Evolutionary conservation across 768 basidiomycete genomes (phyloP).

Genomic region (Suillus subluteus): DNA sequence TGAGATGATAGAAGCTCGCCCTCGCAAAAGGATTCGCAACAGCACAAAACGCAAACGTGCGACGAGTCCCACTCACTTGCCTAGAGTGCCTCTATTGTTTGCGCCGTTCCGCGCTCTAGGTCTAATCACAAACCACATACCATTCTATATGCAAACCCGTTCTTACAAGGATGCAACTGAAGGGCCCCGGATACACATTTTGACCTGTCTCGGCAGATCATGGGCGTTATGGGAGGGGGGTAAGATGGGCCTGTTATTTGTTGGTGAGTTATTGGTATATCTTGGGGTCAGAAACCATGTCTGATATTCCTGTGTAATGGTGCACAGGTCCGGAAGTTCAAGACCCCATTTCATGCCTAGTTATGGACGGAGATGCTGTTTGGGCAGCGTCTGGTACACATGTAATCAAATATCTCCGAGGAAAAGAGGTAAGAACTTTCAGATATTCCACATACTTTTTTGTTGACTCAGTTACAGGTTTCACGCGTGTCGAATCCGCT

Average conservation of each 20-base stretch:
- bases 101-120: slow-evolving; percentile 97
- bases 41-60: slow-evolving; percentile 10
- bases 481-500: slow-evolving; percentile 66
- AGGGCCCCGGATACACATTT: slow-evolving; percentile 79
- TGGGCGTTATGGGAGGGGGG: slow-evolving; percentile 98
- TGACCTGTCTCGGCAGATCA: slow-evolving; percentile 85
- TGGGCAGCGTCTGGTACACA: slow-evolving; percentile 76
- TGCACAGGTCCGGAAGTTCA: slow-evolving; percentile 78
- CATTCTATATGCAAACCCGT: slow-evolving; percentile 85
- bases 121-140: slow-evolving; percentile 87
- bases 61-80: slow-evolving; percentile 13
- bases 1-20: slow-evolving; percentile 20
- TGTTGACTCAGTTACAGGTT: slow-evolving; percentile 39
- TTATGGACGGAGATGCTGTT: slow-evolving; percentile 84
- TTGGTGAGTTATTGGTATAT: slow-evolving; percentile 62
- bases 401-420: slow-evolving; percentile 80
- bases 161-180: slow-evolving; percentile 84
- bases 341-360: slow-evolving; percentile 72
- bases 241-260: slow-evolving; percentile 90
- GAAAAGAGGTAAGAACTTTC: slow-evolving; percentile 69
- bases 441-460: slow-evolving; percentile 3
- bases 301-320: slow-evolving; percentile 11
- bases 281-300: neutral
- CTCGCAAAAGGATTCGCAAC: slow-evolving; percentile 29
- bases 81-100: slow-evolving; percentile 56